Base-by-base conservation (phyloP, 495 filamentous ascomycete species). In the Lasiosphaeris hirsuta region DNA sequence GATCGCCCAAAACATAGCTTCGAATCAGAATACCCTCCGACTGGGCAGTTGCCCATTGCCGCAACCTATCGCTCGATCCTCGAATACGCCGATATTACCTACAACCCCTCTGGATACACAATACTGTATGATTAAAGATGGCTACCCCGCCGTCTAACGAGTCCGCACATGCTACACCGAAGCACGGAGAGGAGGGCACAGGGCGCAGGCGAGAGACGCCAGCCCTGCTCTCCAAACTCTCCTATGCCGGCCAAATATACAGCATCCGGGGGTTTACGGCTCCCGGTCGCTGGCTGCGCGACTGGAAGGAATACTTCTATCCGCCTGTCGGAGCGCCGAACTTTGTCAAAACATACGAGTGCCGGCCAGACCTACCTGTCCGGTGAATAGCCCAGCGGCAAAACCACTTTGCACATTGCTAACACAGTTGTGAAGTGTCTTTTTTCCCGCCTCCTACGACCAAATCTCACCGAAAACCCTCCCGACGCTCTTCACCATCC, bases 381-480 rank as follows among this genome's bases (percentile, higher is more conserved):
- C 68, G 71, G 69, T 73, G 62, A n/a, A 56, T 45, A 34, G 41
- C 23, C 34, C 35, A n/a, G 34, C 15, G 10, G 10, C 0, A 13
- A 38, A 15, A 9, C 18, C 51, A 7, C 11, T 34, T 41, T 30
- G n/a, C 10, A 19, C 18, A 13, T 39, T 14, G 4, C 47, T 9
- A 36, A 13, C 11, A 4, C 6, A 10, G 18, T 39, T 44, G 10
- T 9, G 9, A 33, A 72, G 66, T 34, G 64, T 74, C 37, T 72
- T 73, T 59, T 67, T 70, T 41, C 72, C 72, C 23, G 38, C 61
- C 10, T 52, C 61, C 10, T 70, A 70, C 60, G 67, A 73, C 49
- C 65, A 60, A n/a, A 66, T 61, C 11, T 60, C 60, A 2, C 63
- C 64, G 7, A 39, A 63, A 18, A 49, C 57, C 11, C 65, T 72